Evolutionary conservation across 2,329 filamentous ascomycete species (phyloP).

Genomic region (Cordyceps fumosorosea): DNA sequence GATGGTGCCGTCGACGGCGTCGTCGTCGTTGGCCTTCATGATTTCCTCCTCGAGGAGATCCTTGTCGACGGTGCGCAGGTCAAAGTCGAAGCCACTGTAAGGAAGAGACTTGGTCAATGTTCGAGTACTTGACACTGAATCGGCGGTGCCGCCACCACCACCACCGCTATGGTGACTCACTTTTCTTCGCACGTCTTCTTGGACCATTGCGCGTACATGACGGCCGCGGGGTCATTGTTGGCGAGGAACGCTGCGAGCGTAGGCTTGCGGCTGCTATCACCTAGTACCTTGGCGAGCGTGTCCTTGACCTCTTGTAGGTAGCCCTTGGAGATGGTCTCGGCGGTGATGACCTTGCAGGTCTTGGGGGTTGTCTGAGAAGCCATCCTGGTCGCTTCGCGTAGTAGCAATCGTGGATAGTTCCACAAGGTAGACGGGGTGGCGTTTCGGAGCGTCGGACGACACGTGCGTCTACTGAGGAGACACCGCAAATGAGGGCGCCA

Average conservation of each 20-base stretch:
- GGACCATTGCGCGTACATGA: slow-evolving; percentile 95
- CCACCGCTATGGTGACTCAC: slow-evolving; percentile 47
- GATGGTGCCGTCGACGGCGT: slow-evolving; percentile 77
- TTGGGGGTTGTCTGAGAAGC: slow-evolving; percentile 26
- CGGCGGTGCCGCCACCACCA: background rate
- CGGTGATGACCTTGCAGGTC: slow-evolving; percentile 89
- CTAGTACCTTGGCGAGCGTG: slow-evolving; percentile 64
- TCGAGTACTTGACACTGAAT: background rate
- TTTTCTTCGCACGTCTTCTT: slow-evolving; percentile 94
- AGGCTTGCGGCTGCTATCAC: slow-evolving; percentile 50
- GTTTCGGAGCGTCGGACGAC: background rate
- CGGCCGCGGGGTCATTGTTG: slow-evolving; percentile 82
- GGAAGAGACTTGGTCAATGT: background rate
- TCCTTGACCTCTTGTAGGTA: slow-evolving; percentile 72
- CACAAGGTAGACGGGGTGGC: background rate
- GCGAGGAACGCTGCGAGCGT: slow-evolving; percentile 87
- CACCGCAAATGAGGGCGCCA: background rate
- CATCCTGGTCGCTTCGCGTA: background rate
- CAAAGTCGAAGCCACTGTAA: slow-evolving; percentile 77
- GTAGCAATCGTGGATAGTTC: background rate
- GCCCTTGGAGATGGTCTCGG: slow-evolving; percentile 77
- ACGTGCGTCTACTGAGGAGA: background rate
- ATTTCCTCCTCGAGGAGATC: slow-evolving; percentile 88
- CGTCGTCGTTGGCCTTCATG: slow-evolving; percentile 74
- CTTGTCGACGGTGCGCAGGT: slow-evolving; percentile 75